These are phyloP conservation scores for Phytophthora palmivora DNA, from an alignment of 352 stramenopile genomes.

Conservation along the genomic window DNA sequence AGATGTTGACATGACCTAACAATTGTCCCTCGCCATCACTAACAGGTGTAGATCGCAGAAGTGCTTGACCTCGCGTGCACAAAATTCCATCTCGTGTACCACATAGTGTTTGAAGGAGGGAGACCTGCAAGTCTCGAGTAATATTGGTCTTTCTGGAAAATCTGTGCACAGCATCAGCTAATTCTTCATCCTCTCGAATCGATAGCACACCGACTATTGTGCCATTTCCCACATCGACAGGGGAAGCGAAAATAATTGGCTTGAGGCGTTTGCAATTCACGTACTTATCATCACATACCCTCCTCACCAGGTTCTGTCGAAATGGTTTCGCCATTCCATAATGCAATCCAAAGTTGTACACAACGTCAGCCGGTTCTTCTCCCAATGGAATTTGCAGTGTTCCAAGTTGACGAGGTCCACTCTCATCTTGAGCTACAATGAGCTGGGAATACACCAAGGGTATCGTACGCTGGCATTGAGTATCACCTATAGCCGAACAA, in stretches of 20 bases:
- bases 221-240: constrained; percentile 62
- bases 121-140: constrained; percentile 48
- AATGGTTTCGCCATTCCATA: constrained; percentile 48
- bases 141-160: constrained; percentile 66
- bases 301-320: constrained; percentile 47
- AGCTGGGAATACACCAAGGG: constrained; percentile 62
- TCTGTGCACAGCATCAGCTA: constrained; percentile 69
- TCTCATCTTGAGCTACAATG: constrained; percentile 36
- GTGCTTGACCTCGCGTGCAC: constrained; percentile 67
- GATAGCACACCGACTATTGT: constrained; percentile 43
- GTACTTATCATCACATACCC: constrained; percentile 65
- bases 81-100: constrained; percentile 49
- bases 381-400: constrained; percentile 53
- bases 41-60: constrained; percentile 59
- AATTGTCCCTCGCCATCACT: constrained; percentile 33
- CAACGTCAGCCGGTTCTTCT: constrained; percentile 62
- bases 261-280: constrained; percentile 55
- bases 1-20: constrained; percentile 61
- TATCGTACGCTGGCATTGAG: constrained; percentile 46
- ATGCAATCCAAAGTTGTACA: constrained; percentile 53
- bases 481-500: constrained; percentile 35
- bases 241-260: constrained; percentile 59
- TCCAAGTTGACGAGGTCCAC: constrained; percentile 44
- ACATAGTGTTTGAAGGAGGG: constrained; percentile 67
- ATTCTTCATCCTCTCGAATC: constrained; percentile 71